These are phyloP conservation scores for Pseudogymnoascus sp. DNA, from an alignment of 2,329 filamentous ascomycete genomes.

Conservation along the genomic window DNA sequence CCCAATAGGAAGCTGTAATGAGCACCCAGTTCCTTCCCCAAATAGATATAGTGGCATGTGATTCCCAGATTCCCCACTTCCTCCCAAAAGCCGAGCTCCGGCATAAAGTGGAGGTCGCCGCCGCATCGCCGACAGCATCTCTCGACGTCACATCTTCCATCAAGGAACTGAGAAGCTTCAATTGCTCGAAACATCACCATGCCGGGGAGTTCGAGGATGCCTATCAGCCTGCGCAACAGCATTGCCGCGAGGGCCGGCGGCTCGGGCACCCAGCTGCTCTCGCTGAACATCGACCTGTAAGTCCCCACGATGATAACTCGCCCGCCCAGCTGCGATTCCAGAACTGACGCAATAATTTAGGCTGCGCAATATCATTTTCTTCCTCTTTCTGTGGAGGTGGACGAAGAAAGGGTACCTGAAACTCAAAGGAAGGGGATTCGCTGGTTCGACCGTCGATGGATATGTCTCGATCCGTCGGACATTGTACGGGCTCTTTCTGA, in stretches of 20 bases:
- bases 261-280: conserved; percentile 45
- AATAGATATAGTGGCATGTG: conserved; percentile 5
- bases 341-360: conserved; percentile 34
- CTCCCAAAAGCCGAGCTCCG: not conserved
- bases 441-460: conserved; percentile 68
- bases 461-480: conserved; percentile 65
- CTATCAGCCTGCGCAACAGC: conserved; percentile 60
- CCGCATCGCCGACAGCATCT: not conserved
- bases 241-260: conserved; percentile 52
- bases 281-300: conserved; percentile 62
- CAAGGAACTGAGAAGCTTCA: not conserved
- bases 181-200: conserved; percentile 31
- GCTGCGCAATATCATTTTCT: conserved; percentile 78
- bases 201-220: conserved; percentile 61
- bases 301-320: conserved; percentile 25
- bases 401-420: conserved; percentile 73
- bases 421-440: conserved; percentile 76
- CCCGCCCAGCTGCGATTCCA: not conserved
- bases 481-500: conserved; percentile 78
- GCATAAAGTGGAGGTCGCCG: not conserved
- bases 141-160: not conserved
- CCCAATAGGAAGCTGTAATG: not conserved
- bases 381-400: conserved; percentile 79
- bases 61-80: conserved; percentile 2
- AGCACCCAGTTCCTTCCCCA: not conserved